A percentile compares a stretch with the other conserved stretches of the same genome.
Evolutionary conservation across 345 rosid genomes (phyloP).

Genomic region (Eucalyptus dawsonii): DNA sequence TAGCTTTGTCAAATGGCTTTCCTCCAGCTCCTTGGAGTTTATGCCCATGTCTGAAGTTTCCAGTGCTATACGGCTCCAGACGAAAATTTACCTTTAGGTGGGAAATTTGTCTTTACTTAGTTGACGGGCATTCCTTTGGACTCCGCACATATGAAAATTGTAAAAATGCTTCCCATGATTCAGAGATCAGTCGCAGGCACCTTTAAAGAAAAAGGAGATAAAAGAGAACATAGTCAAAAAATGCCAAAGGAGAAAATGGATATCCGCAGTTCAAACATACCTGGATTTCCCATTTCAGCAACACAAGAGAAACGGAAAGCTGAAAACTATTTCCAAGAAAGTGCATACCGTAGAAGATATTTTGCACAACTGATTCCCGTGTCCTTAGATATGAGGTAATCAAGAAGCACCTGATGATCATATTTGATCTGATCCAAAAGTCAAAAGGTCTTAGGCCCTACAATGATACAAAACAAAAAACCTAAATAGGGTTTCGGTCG

Average conservation of each 20-base stretch:
- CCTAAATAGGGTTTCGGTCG: background rate
- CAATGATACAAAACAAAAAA: background rate
- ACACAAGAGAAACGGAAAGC: background rate
- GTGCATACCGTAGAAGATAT: slow-evolving; percentile 60
- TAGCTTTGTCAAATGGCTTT: slow-evolving; percentile 33
- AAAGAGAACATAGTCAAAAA: background rate
- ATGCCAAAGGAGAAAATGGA: background rate
- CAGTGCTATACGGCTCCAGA: background rate
- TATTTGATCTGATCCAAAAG: slow-evolving; percentile 41
- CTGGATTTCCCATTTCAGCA: background rate
- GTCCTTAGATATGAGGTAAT: slow-evolving; percentile 84
- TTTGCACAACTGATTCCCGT: slow-evolving; percentile 59
- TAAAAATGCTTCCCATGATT: slow-evolving; percentile 48
- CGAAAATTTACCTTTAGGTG: background rate
- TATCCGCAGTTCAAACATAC: background rate
- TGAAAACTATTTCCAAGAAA: background rate
- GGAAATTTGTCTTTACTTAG: slow-evolving; percentile 37
- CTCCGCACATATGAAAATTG: slow-evolving; percentile 17
- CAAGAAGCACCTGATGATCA: slow-evolving; percentile 90
- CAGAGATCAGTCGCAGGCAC: slow-evolving; percentile 42
- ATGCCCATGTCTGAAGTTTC: background rate
- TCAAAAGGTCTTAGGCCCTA: background rate
- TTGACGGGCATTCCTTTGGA: slow-evolving; percentile 7
- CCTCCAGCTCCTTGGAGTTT: background rate
- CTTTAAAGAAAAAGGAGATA: slow-evolving; percentile 7